phyloP scores from a whole-genome alignment of 176 grass and related monocot genomes.

The Areca catechu region DNA sequence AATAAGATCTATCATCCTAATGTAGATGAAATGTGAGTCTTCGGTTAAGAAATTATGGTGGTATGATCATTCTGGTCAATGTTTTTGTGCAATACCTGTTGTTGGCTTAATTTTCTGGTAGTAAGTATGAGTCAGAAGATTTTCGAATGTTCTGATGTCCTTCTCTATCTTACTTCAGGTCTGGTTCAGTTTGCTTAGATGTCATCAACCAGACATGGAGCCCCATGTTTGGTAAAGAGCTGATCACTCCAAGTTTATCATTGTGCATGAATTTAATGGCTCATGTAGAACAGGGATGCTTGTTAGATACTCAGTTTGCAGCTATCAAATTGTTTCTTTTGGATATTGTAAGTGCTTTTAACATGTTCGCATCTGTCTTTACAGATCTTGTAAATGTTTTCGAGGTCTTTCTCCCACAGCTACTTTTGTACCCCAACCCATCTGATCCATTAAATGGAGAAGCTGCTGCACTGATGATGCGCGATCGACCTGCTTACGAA shows the following conservation, averaged over 20 bases:
- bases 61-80: too few species aligned
- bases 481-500: constrained; percentile 78
- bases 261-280: not conserved
- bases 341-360: not conserved
- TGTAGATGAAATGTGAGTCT: constrained; percentile 90
- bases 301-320: too few species aligned
- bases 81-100: too few species aligned
- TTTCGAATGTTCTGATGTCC: too few species aligned
- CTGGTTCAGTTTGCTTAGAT: constrained; percentile 98
- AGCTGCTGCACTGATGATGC: constrained; percentile 96
- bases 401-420: constrained; percentile 86
- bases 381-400: constrained; percentile 96
- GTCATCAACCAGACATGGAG: constrained; percentile 99
- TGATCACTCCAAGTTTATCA: not conserved
- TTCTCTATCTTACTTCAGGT: constrained; percentile 37
- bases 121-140: too few species aligned
- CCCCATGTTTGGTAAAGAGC: constrained; percentile 85
- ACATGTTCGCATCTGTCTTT: constrained; percentile 4
- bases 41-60: too few species aligned
- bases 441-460: constrained; percentile 97
- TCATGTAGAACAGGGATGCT: not conserved
- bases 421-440: constrained; percentile 87
- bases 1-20: constrained; percentile 98
- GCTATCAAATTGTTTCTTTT: too few species aligned
- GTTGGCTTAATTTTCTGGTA: too few species aligned